A percentile compares a stretch with the other conserved stretches of the same genome.
Evolutionary conservation across 495 filamentous ascomycete genomes (phyloP).

Genomic region (Penicillium manginii): DNA sequence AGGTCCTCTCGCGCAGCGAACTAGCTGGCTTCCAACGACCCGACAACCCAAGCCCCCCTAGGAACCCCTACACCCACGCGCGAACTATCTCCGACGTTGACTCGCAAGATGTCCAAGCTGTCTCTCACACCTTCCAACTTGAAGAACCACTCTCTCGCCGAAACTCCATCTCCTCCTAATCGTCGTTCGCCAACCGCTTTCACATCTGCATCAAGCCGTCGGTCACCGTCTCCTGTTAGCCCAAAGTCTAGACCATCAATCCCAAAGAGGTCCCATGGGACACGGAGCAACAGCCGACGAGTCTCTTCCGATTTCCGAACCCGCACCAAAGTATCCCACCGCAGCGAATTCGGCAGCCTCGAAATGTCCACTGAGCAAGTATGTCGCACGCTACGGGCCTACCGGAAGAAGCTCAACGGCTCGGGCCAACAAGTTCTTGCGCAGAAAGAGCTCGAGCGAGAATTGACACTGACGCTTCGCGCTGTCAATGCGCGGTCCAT

Average conservation of each 20-base stretch:
- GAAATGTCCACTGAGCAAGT: slow-evolving; percentile 79
- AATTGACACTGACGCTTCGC: slow-evolving; percentile 74
- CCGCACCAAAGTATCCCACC: slow-evolving; percentile 56
- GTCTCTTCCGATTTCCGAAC: slow-evolving; percentile 63
- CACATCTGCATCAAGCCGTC: slow-evolving; percentile 33
- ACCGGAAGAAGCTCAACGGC: slow-evolving; percentile 77
- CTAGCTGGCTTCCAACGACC: slow-evolving; percentile 73
- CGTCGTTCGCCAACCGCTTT: slow-evolving; percentile 39
- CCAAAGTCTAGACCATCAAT: slow-evolving; percentile 31
- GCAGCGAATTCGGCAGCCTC: slow-evolving; percentile 64
- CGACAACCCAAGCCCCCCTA: slow-evolving; percentile 37
- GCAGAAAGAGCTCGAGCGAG: slow-evolving; percentile 75
- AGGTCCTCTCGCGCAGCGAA: slow-evolving; percentile 75
- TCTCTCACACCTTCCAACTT: slow-evolving; percentile 39
- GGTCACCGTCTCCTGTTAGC: slow-evolving; percentile 52
- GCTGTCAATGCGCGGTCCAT: slow-evolving; percentile 61
- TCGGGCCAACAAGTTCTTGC: slow-evolving; percentile 65
- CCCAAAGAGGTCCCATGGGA: slow-evolving; percentile 23
- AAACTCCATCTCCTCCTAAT: slow-evolving; percentile 40
- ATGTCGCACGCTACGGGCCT: slow-evolving; percentile 76
- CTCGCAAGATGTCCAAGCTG: slow-evolving; percentile 59
- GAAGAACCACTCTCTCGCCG: slow-evolving; percentile 30
- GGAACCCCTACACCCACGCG: slow-evolving; percentile 58
- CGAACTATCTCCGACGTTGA: slow-evolving; percentile 65
- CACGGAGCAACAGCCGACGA: slow-evolving; percentile 39